Base-by-base conservation (phyloP, 441 rosid genomes). In the Gossypium davidsonii region DNA sequence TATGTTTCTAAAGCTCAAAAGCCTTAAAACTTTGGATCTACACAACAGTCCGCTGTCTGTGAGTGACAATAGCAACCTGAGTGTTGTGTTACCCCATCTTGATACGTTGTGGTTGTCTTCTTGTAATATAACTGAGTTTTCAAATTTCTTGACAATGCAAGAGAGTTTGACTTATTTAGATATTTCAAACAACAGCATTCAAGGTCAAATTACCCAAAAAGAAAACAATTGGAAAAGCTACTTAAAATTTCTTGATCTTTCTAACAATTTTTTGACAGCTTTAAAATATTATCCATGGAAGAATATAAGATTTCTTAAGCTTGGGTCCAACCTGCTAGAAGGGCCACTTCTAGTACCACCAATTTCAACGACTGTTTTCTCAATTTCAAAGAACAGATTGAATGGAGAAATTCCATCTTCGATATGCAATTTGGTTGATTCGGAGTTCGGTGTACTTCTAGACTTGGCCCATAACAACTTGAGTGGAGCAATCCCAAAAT, bases 401-500 rank as follows among this genome's bases (percentile, higher is more conserved):
- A 42, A 0, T 1, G 69, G 52, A 1, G 5, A 10, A 0, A 10
- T 46, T 9, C 52, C 69, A 4, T 20, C 69, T 42, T 4, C 28
- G 1, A 64, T 64, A 4, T 64, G 68, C 52, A 42, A 39, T 64
- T 74, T 28, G 73, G 39, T 28, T 23, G 0, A 1, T 6, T 6
- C 0, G 0, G 0, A 3, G 31, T 26, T 26, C 5, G 31, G 31
- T 26, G 31, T 3, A 26, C 31, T 26, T 26, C 31, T 4, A 3
- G n/a, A 25, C 39, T 71, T 57, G 18, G n/a, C 46, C 2, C 4
- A 56, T 28, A 76, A 74, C 60, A 48, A 55, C 62, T 75, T 80
- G 12, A 69, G 31, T 0, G 78, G 81, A 10, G 37, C 37, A 15
- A 67, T 80, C 37, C 80, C 80, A 4, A 20, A 15, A 9, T 80